Evolutionary conservation across 208 protist genomes (phyloP).

Genomic region (Sergeia podlipaevii): DNA sequence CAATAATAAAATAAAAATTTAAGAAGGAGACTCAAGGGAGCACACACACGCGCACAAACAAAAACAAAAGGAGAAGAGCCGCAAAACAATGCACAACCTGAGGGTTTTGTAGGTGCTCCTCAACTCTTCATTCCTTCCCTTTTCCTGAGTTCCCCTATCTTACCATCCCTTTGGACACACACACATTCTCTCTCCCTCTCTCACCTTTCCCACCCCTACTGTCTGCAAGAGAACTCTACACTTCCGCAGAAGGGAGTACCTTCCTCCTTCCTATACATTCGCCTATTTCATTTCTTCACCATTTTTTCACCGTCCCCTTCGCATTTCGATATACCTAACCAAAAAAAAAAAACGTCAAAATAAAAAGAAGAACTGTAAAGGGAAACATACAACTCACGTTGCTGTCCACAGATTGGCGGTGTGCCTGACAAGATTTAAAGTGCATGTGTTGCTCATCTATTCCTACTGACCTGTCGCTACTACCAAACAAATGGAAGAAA

Average conservation of each 20-base stretch:
- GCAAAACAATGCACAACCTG: neutral
- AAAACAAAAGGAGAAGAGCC: slow-evolving; percentile 16
- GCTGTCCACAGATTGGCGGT: too few species aligned
- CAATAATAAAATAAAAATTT: slow-evolving; percentile 7
- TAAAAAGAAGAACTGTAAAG: too few species aligned
- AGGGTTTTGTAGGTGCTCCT: neutral
- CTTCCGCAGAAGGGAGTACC: neutral
- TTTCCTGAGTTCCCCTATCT: slow-evolving; percentile 1
- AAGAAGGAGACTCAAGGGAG: neutral
- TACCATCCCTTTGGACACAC: neutral
- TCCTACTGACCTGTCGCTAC: too few species aligned
- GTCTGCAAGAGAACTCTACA: too few species aligned
- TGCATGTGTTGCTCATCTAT: too few species aligned
- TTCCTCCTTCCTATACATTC: neutral
- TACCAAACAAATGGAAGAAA: too few species aligned
- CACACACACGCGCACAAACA: slow-evolving; percentile 1
- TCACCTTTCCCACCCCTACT: neutral
- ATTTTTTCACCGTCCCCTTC: too few species aligned
- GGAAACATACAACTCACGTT: too few species aligned
- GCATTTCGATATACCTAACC: too few species aligned
- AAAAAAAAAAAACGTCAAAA: too few species aligned
- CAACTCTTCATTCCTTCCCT: neutral
- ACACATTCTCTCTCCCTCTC: neutral
- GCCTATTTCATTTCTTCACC: too few species aligned
- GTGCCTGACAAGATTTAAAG: too few species aligned